These are phyloP conservation scores for Thuidium tamariscinum DNA, from an alignment of 225 moss, liverwort and hornwort species.

Conservation along the genomic window DNA sequence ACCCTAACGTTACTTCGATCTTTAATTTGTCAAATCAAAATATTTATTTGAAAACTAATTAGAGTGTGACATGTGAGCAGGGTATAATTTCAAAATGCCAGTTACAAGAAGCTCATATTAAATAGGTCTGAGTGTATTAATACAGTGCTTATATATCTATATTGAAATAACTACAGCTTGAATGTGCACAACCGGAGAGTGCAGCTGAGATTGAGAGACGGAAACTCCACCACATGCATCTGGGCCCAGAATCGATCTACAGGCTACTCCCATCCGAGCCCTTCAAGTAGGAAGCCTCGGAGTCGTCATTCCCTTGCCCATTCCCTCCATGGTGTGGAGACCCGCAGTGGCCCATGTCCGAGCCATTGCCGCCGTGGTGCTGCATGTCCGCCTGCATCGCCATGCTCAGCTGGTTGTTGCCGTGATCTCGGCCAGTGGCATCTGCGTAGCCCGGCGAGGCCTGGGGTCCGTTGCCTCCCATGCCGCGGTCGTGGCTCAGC, in stretches of 20 bases:
- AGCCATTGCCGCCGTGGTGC: constrained; percentile 32
- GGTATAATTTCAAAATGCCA: not conserved
- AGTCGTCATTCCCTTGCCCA: constrained; percentile 30
- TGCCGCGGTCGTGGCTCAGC: constrained; percentile 18
- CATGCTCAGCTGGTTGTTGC: constrained; percentile 20
- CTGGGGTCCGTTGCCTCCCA: constrained; percentile 30
- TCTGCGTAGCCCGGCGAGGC: constrained; percentile 19
- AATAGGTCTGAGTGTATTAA: not conserved
- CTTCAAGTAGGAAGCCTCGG: constrained; percentile 40
- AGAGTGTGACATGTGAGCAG: not conserved
- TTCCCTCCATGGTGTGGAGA: constrained; percentile 14
- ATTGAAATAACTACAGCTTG: not conserved
- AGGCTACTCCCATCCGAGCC: constrained; percentile 34
- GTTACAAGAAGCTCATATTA: not conserved
- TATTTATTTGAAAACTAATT: not conserved
- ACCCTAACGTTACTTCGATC: not conserved
- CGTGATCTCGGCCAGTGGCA: not conserved
- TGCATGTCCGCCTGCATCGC: constrained; percentile 28
- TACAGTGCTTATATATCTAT: not conserved
- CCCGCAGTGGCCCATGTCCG: constrained; percentile 16
- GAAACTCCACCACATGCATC: not conserved
- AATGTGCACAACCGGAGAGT: not conserved
- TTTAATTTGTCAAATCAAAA: not conserved
- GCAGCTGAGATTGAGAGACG: not conserved
- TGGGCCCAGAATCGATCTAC: not conserved